Conservation (phyloP, 192 early-diverging fungal species). For the Entophlyctis helioformis region DNA sequence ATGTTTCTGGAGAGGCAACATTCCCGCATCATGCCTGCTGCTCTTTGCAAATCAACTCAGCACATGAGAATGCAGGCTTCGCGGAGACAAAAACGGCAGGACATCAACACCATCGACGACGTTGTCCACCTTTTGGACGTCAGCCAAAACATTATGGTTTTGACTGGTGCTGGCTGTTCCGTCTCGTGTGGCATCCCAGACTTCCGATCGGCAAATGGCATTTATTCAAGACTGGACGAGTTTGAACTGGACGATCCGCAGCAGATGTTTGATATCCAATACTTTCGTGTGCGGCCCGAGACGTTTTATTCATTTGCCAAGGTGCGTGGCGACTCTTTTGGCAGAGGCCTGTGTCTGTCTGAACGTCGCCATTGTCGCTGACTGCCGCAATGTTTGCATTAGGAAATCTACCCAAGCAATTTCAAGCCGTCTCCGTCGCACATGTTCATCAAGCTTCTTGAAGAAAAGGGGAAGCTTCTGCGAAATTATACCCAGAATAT, state of each 20-base stretch:
- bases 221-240: conserved; percentile 72
- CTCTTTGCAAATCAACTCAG: no score
- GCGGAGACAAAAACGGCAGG: conserved; percentile 33
- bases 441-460: conserved; percentile 77
- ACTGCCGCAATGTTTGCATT: no score
- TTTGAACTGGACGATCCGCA: conserved; percentile 88
- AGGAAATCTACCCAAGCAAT: conserved; percentile 80
- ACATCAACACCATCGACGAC: conserved; percentile 50
- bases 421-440: conserved; percentile 80
- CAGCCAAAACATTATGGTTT: conserved; percentile 69
- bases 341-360: no score
- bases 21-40: no score
- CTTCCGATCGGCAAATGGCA: conserved; percentile 85
- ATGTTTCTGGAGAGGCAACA: no score
- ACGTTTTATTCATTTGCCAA: conserved; percentile 94
- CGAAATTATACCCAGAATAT: conserved; percentile 98
- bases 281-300: conserved; percentile 72
- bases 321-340: no score
- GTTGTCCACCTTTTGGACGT: conserved; percentile 45
- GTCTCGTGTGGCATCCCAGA: conserved; percentile 96
- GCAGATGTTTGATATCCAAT: conserved; percentile 87
- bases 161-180: conserved; percentile 85
- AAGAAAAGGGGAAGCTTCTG: conserved; percentile 71
- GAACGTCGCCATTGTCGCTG: no score
- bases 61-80: no score